Conservation (phyloP, 2,329 filamentous ascomycete species). For the Raffaelea ambrosiae region DNA sequence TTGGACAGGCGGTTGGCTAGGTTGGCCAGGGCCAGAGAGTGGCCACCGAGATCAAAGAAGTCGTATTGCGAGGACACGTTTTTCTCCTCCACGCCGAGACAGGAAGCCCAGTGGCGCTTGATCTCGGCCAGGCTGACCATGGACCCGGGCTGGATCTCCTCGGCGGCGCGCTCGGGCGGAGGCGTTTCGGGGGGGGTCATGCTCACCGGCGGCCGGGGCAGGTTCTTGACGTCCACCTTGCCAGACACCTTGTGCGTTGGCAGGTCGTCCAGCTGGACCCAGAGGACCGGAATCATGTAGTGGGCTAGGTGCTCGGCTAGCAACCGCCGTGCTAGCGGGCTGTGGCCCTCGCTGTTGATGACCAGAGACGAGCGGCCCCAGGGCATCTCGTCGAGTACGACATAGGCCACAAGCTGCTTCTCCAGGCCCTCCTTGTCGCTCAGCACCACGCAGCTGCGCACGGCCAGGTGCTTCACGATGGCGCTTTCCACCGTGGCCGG, state of each 20-base stretch:
- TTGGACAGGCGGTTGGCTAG: constrained; percentile 62
- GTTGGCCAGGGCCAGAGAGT: constrained; percentile 70
- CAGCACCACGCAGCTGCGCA: constrained; percentile 62
- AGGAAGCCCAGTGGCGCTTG: constrained; percentile 62
- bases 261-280: constrained; percentile 63
- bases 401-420: constrained; percentile 66
- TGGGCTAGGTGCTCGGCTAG: constrained; percentile 62
- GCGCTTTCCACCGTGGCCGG: constrained; percentile 68
- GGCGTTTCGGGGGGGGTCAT: constrained; percentile 28
- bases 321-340: constrained; percentile 56
- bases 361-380: constrained; percentile 53
- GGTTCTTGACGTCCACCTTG: constrained; percentile 64
- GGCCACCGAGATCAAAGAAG: constrained; percentile 75
- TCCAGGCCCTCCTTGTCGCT: constrained; percentile 70
- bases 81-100: constrained; percentile 54
- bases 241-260: constrained; percentile 73
- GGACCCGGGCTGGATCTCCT: constrained; percentile 25
- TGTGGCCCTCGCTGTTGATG: constrained; percentile 64
- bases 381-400: constrained; percentile 57
- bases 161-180: constrained; percentile 13
- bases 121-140: constrained; percentile 56
- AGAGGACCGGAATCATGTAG: constrained; percentile 75
- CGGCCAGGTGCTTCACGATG: constrained; percentile 60
- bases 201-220: constrained; percentile 50
- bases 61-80: constrained; percentile 62